Base-by-base conservation (phyloP, 441 rosid species). In the Monsonia emarginata region DNA sequence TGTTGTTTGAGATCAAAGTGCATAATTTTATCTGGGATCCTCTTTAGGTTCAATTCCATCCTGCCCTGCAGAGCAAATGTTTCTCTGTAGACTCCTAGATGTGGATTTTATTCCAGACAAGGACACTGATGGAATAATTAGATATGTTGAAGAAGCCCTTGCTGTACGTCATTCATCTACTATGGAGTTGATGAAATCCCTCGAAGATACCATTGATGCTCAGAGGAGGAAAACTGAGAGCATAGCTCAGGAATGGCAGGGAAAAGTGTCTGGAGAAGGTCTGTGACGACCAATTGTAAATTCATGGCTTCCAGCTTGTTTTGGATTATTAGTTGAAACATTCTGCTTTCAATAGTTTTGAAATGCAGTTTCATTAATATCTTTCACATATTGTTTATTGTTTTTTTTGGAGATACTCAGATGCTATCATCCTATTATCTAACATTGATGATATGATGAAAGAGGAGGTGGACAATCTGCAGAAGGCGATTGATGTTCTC, bases 71-170 rank as follows among this genome's bases (percentile, higher is more conserved):
- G 92, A 91, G 69, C 90, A 94, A 69, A 82, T 77, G 70, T 89
- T 94, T 78, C 88, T 94, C 11, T 91, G 96, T 80, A 89, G 94
- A 84, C 78, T 94, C 71, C 78, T 91, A 46, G 80, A 82, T 68
- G 74, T 64, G 68, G 86, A 86, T 79, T 81, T 82, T 56, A 60
- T 91, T 72, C 83, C 68, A 58, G 70, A 74, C 71, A 68, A 65
- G 61, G 80, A 64, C 19, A 73, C 66, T 79, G 78, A 74, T 72
- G 85, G 72, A 61, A 75, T 82, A 69, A 74, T 72, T 63, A 76
- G 75, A 76, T 79, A 63, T 79, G 83, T 88, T 64, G 86, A 84
- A 76, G 83, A 82, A 76, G 81, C 83, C 69, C 93, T 94, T 78
- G 73, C 80, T 66, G 74, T 75, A 59, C 89, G 99, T 21, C 86